Base-by-base conservation (phyloP, 176 grass and related monocot species). In the Oryza nivara region DNA sequence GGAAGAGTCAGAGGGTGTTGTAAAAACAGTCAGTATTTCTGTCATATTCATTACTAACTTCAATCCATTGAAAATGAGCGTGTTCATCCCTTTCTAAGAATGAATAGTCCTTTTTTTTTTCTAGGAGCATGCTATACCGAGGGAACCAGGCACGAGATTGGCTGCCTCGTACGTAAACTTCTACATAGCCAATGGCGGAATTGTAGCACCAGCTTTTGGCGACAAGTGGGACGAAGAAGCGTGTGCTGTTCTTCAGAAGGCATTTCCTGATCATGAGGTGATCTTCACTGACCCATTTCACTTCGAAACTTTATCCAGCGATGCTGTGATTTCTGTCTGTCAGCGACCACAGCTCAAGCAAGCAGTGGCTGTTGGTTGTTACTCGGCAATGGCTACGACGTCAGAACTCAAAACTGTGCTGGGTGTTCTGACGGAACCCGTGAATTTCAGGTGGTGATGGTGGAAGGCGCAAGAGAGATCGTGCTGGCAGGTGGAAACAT, bases 151-250 rank as follows among this genome's bases (percentile, higher is more conserved):
- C 66, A 93, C 72, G 67, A 95, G 96, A 51, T 34, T 98, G 78
- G 89, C 96, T 5, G 93, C 96, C 61, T 95, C 96, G 0, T 98
- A 98, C 16, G 96, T 93, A 25, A 98, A 98, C 76, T 95, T 98
- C 52, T 98, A 98, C 83, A 88, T 86, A 30, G 85, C 96, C 1
- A 98, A 93, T 23, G 77, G 93, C 5, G 93, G 93, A 45, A 92
- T 98, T 35, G 6, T 95, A 45, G 96, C 87, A 9, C 96, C 96
- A 8, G 79, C 88, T 13, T 98, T 98, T 26, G 87, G 96, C 3
- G 82, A 95, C 56, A 90, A 88, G 79, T n/a, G 91, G 85, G 96
- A 98, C 28, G 20, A 85, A 6, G 87, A 92, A 12, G 96, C 91
- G 3, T 63, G 25, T 11, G 44, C 16, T 63, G 87, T 95, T 41